These are phyloP conservation scores for Lentinula guzmanii DNA, from an alignment of 768 basidiomycete genomes.

Conservation along the genomic window DNA sequence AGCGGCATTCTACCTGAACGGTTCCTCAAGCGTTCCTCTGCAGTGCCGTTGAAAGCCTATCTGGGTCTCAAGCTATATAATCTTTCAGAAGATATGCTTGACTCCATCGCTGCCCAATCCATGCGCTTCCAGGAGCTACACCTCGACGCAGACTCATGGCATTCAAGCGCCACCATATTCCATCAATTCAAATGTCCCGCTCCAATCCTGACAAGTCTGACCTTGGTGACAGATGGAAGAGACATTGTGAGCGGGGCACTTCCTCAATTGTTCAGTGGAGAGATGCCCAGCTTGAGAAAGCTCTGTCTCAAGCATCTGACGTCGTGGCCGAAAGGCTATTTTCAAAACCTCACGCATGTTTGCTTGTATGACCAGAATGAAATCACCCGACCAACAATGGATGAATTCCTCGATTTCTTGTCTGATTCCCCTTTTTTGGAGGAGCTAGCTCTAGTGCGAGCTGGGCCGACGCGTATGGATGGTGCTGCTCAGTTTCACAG, in stretches of 20 bases:
- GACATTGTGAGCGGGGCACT: neutral
- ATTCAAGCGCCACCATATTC: slow-evolving; percentile 1
- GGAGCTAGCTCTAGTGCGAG: slow-evolving; percentile 11
- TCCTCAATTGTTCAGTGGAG: slow-evolving; percentile 7
- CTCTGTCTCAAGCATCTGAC: slow-evolving; percentile 6
- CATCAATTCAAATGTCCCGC: neutral
- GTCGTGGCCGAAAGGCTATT: slow-evolving; percentile 8
- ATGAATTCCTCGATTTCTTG: slow-evolving; percentile 15
- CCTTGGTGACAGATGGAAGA: slow-evolving; percentile 2
- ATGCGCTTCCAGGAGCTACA: slow-evolving; percentile 6
- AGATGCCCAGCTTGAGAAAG: slow-evolving; percentile 6
- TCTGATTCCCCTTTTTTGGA: slow-evolving; percentile 11
- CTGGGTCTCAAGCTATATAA: neutral
- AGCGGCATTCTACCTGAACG: slow-evolving; percentile 4
- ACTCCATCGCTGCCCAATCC: neutral
- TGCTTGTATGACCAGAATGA: slow-evolving; percentile 9
- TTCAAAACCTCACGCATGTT: slow-evolving; percentile 5
- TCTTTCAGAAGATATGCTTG: neutral
- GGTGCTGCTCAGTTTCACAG: slow-evolving; percentile 1
- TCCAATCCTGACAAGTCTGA: slow-evolving; percentile 7
- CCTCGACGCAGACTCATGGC: neutral
- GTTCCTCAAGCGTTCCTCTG: slow-evolving; percentile 6
- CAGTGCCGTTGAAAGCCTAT: slow-evolving; percentile 2
- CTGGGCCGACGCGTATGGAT: slow-evolving; percentile 11
- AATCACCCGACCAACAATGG: slow-evolving; percentile 9